These are phyloP conservation scores for Lojkania enalia DNA, from an alignment of 2,329 filamentous ascomycete species.

Conservation along the genomic window DNA sequence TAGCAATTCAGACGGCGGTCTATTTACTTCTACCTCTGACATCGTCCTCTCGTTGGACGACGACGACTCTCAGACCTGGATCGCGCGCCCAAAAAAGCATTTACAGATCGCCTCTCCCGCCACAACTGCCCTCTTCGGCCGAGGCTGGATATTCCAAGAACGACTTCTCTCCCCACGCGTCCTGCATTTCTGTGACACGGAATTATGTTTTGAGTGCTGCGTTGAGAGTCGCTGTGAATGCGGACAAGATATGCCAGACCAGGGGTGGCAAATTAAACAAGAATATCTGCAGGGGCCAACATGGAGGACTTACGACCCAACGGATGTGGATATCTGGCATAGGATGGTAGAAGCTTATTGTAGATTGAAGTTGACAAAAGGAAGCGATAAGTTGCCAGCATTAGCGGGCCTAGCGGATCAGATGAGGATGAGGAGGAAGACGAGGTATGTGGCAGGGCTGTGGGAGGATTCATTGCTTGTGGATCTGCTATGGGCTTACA, in stretches of 20 bases:
- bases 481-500: background rate
- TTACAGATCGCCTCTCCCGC: background rate
- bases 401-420: conserved; percentile 2
- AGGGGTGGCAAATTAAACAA: background rate
- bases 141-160: conserved; percentile 6
- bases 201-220: conserved; percentile 1
- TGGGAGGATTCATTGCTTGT: conserved; percentile 1
- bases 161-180: conserved; percentile 1
- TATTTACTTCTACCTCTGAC: background rate
- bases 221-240: background rate
- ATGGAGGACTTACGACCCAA: background rate
- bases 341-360: conserved; percentile 5
- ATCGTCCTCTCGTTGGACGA: background rate
- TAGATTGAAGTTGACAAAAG: background rate
- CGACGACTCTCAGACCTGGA: background rate
- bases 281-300: background rate
- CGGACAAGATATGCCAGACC: conserved; percentile 1
- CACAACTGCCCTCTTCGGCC: background rate
- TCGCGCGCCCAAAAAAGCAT: background rate
- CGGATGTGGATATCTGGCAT: background rate
- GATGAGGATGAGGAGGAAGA: background rate
- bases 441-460: conserved; percentile 4
- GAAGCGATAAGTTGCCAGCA: conserved; percentile 1
- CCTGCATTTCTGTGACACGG: background rate
- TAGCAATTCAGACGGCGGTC: background rate